These are phyloP conservation scores for Nothophytophthora sp. DNA, from an alignment of 352 stramenopile genomes.

Conservation along the genomic window DNA sequence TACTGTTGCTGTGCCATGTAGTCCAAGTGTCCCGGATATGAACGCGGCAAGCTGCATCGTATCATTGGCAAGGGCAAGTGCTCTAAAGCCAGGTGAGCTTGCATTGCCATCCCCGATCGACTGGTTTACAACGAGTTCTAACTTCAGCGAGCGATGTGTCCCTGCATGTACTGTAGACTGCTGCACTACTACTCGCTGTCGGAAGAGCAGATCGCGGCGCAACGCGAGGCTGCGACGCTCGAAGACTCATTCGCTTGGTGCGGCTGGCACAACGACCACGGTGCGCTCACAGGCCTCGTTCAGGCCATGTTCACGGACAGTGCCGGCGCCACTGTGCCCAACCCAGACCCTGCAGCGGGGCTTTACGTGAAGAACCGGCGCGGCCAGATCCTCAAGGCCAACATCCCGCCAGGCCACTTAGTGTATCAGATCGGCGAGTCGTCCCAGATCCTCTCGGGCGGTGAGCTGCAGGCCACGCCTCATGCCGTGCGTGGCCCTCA, in stretches of 20 bases:
- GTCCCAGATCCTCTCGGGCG: conserved; percentile 94
- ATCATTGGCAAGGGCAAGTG: conserved; percentile 90
- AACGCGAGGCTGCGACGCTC: conserved; percentile 40
- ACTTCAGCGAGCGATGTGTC: neutral
- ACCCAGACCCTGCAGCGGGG: conserved; percentile 81
- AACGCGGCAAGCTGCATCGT: conserved; percentile 79
- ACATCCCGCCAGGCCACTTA: conserved; percentile 85
- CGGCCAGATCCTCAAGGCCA: conserved; percentile 89
- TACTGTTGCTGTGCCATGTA: neutral
- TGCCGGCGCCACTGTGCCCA: conserved; percentile 58
- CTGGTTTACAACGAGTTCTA: neutral
- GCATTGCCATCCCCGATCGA: neutral
- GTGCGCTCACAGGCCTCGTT: conserved; percentile 94
- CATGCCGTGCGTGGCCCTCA: conserved; percentile 89
- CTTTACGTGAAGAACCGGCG: conserved; percentile 95
- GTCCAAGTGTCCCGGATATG: conserved; percentile 72
- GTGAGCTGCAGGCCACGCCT: conserved; percentile 90
- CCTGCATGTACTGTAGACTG: conserved; percentile 37
- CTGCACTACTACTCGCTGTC: conserved; percentile 96
- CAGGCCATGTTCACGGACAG: conserved; percentile 91
- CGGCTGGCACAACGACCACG: conserved; percentile 98
- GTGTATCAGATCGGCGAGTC: conserved; percentile 97
- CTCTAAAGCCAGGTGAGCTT: conserved; percentile 86
- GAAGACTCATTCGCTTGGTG: conserved; percentile 95
- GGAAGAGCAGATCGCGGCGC: conserved; percentile 53